phyloP scores from a whole-genome alignment of 2,329 filamentous ascomycete species.

The Lomentospora prolificans region DNA sequence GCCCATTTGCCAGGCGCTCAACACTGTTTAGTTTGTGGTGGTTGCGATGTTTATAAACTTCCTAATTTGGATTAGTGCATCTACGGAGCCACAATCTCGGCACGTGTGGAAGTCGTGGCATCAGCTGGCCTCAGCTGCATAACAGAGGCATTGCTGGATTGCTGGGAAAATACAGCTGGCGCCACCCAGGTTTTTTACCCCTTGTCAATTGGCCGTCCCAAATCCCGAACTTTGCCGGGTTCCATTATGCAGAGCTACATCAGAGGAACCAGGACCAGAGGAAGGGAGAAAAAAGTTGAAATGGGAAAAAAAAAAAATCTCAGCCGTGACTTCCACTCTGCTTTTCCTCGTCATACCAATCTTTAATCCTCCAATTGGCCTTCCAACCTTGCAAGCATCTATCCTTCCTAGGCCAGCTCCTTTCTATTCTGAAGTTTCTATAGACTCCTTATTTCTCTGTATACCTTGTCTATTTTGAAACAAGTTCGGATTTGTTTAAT shows the following conservation, averaged over 20 bases:
- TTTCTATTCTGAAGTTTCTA: conserved; percentile 4
- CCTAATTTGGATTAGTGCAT: background rate
- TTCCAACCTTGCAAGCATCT: conserved; percentile 1
- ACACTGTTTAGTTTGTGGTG: background rate
- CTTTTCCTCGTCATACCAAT: conserved; percentile 3
- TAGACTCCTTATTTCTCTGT: conserved; percentile 3
- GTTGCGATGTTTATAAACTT: conserved; percentile 8
- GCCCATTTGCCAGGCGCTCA: too few species aligned
- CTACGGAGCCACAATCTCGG: background rate
- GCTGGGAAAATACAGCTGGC: background rate
- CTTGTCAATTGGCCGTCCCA: background rate
- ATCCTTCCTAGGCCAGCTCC: background rate
- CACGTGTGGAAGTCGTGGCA: background rate
- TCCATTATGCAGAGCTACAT: conserved; percentile 3
- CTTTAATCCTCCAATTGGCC: conserved; percentile 4
- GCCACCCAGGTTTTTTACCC: background rate
- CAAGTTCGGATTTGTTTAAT: too few species aligned
- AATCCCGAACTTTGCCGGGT: conserved; percentile 7
- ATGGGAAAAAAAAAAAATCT: conserved; percentile 8
- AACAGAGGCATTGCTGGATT: background rate
- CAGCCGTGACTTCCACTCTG: background rate
- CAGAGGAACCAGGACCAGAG: background rate
- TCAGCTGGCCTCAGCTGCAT: background rate
- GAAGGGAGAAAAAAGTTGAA: background rate
- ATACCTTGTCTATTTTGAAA: background rate